Conservation (phyloP, 257 asterid genomes). For the Solanum chaucha region DNA sequence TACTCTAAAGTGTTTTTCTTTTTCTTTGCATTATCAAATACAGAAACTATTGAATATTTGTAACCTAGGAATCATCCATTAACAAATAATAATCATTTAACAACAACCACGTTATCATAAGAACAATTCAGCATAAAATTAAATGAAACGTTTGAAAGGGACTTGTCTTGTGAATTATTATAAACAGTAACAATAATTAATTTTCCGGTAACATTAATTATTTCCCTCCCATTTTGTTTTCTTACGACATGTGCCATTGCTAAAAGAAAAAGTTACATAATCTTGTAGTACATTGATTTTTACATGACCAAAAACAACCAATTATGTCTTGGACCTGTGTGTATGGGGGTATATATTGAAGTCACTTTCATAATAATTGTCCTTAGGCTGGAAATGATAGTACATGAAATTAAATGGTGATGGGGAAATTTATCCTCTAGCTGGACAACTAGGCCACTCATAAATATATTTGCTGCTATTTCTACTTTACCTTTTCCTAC, state of each 20-base stretch:
- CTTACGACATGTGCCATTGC: background rate
- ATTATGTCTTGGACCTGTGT: background rate
- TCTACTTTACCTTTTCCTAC: background rate
- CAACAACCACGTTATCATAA: background rate
- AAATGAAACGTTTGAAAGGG: background rate
- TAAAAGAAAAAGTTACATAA: background rate
- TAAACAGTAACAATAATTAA: no score
- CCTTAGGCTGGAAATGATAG: background rate
- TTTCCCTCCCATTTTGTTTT: background rate
- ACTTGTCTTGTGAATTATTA: background rate
- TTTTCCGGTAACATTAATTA: background rate
- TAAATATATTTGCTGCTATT: background rate
- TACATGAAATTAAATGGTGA: conserved; percentile 7
- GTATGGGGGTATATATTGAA: background rate
- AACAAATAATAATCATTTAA: background rate
- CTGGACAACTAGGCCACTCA: background rate
- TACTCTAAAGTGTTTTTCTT: background rate
- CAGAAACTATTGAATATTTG: background rate
- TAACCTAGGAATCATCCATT: background rate
- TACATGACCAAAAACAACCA: background rate
- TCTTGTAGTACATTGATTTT: background rate
- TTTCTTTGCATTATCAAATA: background rate
- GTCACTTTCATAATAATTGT: background rate
- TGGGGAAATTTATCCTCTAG: conserved; percentile 6
- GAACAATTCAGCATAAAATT: background rate